These are phyloP conservation scores for Fusarium sororula DNA, from an alignment of 2,329 filamentous ascomycete species.

Conservation along the genomic window DNA sequence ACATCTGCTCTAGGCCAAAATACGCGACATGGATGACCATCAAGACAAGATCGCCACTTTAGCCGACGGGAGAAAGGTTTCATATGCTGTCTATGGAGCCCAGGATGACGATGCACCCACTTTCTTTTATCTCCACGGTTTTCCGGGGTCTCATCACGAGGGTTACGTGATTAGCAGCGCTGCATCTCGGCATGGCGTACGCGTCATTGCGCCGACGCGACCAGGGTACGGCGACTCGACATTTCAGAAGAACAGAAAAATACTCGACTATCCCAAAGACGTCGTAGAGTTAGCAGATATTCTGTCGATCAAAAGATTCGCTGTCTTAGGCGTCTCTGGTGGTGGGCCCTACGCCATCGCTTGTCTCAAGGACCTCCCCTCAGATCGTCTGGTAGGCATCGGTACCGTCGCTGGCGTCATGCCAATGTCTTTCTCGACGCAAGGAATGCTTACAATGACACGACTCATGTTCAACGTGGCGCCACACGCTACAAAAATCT, in stretches of 20 bases:
- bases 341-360: slow-evolving; percentile 24
- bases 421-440: slow-evolving; percentile 17
- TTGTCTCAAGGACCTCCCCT: slow-evolving; percentile 3
- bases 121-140: slow-evolving; percentile 22
- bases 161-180: not conserved
- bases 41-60: slow-evolving; percentile 1
- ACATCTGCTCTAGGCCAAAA: not conserved
- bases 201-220: slow-evolving; percentile 9
- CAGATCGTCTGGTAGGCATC: slow-evolving; percentile 5
- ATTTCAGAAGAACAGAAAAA: slow-evolving; percentile 6
- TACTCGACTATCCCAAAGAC: slow-evolving; percentile 16
- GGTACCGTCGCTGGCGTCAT: slow-evolving; percentile 13
- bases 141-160: slow-evolving; percentile 28
- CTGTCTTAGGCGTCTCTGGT: slow-evolving; percentile 12
- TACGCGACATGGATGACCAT: slow-evolving; percentile 3
- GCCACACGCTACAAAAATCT: not conserved
- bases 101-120: slow-evolving; percentile 10
- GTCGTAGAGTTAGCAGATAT: not conserved
- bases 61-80: slow-evolving; percentile 12
- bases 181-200: not conserved
- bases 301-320: not conserved
- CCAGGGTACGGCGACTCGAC: slow-evolving; percentile 22
- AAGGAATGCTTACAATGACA: slow-evolving; percentile 16
- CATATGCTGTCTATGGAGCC: slow-evolving; percentile 19
- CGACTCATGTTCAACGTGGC: slow-evolving; percentile 18